Base-by-base conservation (phyloP, 2,329 filamentous ascomycete genomes). In the Aureobasidium sp. region DNA sequence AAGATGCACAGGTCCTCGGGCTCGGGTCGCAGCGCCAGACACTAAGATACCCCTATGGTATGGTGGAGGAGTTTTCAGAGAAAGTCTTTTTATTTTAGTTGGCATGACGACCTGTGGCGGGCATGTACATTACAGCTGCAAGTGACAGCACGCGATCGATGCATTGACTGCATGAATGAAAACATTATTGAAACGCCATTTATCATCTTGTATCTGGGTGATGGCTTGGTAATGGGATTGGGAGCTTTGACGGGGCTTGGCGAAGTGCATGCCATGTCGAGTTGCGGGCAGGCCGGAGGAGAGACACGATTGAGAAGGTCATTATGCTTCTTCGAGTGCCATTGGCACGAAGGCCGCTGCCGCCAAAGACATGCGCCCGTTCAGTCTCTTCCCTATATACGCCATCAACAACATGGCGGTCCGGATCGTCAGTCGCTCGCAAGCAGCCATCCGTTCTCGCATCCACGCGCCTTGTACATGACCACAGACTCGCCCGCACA, bases 261-360 rank as follows among this genome's bases (percentile, higher is more conserved):
- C 54, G 31, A 14, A n/a, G 29, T n/a, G 40, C 19, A 58, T 19
- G 29, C 39, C 54, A 58, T 58, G 54, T 58, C 42, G 22, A 27
- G 56, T 39, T 49, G 56, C 56, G 45, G 39, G 24, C 47, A 33
- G 57, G 52, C 11, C 47, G 44, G 31, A 47, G 58, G 49, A 61
- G 48, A 58, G 27, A 42, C 27, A 45, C 40, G 24, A 19, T 37
- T 40, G 54, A 58, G 54, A 58, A 58, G 33, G 40, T 37, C 56
- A 44, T 22, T 39, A 76, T 76, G 74, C 74, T 74, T 76, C 73
- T 69, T 73, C 75, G 74, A 72, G 70, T 71, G 70, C 68, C 70
- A 63, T 70, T 68, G 64, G 70, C 68, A 69, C 68, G 68, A 69
- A 72, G 71, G 62, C 66, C 64, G 49, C 62, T 69, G 59, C 66